A percentile compares a stretch with the other conserved stretches of the same genome.
These are phyloP conservation scores for Leishmania arabica DNA, from an alignment of 208 protist species.

Conservation along the genomic window DNA sequence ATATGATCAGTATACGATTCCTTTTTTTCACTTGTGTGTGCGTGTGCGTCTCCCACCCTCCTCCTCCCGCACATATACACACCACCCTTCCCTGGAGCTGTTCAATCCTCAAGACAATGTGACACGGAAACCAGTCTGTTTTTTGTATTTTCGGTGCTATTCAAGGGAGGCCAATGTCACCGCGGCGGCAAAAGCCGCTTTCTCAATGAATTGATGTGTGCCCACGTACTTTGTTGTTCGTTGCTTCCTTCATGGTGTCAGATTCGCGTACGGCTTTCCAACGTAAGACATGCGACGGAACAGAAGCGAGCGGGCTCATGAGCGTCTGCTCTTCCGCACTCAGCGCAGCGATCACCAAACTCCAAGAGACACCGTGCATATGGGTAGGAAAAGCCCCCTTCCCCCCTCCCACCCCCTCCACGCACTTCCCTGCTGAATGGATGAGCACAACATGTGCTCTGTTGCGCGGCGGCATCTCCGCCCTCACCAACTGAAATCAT, in stretches of 20 bases:
- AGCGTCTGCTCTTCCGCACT: background rate
- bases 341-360: background rate
- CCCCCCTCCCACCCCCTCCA: background rate
- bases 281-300: background rate
- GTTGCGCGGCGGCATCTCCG: background rate
- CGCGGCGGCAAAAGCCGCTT: background rate
- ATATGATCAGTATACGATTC: background rate
- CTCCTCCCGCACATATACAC: too few species aligned
- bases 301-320: background rate
- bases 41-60: background rate
- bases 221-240: background rate
- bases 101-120: background rate
- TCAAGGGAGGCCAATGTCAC: background rate
- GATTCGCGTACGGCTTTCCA: background rate
- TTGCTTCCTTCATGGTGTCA: background rate
- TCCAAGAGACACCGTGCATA: background rate
- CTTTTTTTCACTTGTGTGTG: background rate
- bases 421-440: background rate
- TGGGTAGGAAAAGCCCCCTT: background rate
- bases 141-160: background rate
- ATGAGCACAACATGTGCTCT: background rate
- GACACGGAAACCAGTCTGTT: background rate
- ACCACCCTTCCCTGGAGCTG: background rate
- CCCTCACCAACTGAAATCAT: background rate
- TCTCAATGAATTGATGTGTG: background rate